phyloP scores from a whole-genome alignment of 331 rosid genomes.

The Malus hybrid region DNA sequence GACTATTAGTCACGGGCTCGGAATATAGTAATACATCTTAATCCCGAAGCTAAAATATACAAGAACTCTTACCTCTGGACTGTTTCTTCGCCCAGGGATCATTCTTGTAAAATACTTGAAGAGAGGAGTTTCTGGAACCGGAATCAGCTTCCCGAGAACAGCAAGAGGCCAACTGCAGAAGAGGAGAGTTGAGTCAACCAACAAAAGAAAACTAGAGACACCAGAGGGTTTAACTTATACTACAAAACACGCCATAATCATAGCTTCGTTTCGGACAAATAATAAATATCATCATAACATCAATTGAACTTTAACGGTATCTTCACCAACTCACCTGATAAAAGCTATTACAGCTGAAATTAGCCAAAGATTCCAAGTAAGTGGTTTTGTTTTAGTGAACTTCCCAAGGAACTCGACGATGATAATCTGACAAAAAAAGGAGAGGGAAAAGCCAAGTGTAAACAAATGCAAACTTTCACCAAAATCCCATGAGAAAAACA shows the following conservation, averaged over 20 bases:
- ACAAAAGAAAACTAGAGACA: neutral
- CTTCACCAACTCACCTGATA: slow-evolving; percentile 47
- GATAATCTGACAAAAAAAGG: slow-evolving; percentile 37
- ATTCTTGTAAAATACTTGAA: neutral
- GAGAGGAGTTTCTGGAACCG: slow-evolving; percentile 35
- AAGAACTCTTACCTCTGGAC: neutral
- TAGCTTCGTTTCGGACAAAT: neutral
- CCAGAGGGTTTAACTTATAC: neutral
- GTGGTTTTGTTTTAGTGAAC: slow-evolving; percentile 54
- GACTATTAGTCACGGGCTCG: neutral
- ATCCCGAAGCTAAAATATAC: neutral
- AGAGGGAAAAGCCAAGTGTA: neutral
- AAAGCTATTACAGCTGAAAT: slow-evolving; percentile 52
- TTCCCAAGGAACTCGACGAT: slow-evolving; percentile 77
- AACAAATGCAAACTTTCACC: neutral
- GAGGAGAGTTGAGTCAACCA: neutral
- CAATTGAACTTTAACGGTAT: neutral
- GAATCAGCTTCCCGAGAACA: slow-evolving; percentile 61
- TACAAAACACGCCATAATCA: neutral
- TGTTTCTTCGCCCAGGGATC: neutral
- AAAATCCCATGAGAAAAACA: neutral
- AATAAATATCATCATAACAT: neutral
- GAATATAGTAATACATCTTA: neutral
- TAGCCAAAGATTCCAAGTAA: slow-evolving; percentile 72
- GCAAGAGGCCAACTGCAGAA: slow-evolving; percentile 88